Conservation (phyloP, 208 protist species). For the Leishmania tropica region DNA sequence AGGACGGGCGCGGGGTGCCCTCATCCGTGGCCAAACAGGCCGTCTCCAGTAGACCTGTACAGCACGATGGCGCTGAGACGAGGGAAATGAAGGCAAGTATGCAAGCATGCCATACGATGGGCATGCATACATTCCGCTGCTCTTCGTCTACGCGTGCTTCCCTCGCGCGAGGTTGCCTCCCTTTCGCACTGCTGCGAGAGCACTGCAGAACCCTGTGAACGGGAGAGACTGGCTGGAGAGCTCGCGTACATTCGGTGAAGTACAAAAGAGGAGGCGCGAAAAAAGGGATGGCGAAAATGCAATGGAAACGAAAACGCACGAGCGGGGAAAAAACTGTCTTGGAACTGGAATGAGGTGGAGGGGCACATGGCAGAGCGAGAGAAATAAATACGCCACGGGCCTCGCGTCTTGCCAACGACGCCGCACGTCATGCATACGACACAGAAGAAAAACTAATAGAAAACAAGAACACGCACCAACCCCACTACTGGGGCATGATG, state of each 20-base stretch:
- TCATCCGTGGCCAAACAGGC: background rate
- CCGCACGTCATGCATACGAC: background rate
- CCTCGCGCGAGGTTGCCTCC: background rate
- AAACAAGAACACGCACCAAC: background rate
- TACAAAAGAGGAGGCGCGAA: background rate
- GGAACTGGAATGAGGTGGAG: background rate
- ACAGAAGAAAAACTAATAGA: background rate
- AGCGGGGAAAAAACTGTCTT: background rate
- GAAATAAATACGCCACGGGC: background rate
- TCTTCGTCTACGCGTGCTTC: background rate
- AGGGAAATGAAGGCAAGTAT: background rate
- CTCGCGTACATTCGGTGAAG: background rate
- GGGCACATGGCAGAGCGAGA: background rate
- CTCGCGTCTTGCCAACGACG: background rate
- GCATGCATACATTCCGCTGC: background rate
- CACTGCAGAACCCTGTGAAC: background rate
- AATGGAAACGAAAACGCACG: background rate
- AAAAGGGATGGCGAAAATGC: background rate
- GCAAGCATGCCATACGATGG: background rate
- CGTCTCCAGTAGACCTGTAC: background rate
- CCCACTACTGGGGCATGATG: background rate
- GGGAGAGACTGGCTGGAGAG: background rate
- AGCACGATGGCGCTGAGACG: background rate
- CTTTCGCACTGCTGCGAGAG: background rate
- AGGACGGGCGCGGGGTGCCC: background rate